Conservation (phyloP, 1,284 basidiomycete genomes). For the Dichomitus squalens region DNA sequence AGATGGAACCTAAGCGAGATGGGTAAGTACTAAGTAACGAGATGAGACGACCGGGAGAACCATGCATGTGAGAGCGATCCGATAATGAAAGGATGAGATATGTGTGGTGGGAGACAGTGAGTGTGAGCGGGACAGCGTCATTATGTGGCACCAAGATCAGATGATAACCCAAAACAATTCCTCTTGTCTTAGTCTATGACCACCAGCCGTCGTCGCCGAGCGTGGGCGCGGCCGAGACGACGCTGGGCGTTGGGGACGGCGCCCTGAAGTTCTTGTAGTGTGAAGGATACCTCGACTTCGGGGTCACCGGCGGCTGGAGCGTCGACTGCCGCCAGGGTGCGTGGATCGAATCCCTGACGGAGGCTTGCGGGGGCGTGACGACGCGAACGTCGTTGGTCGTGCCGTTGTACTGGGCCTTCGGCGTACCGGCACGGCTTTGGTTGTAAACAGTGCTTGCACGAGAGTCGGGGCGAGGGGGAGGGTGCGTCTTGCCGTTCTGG, state of each 20-base stretch:
- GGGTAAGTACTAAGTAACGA: not conserved
- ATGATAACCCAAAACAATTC: not conserved
- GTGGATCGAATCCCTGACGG: conserved; percentile 77
- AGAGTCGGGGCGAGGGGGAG: conserved; percentile 65
- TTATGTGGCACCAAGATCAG: not conserved
- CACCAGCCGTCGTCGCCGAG: conserved; percentile 78
- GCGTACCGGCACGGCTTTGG: conserved; percentile 44
- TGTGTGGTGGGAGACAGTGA: conserved; percentile 1
- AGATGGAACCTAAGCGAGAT: not conserved
- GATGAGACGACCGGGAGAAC: conserved; percentile 5
- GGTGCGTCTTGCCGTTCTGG: conserved; percentile 35
- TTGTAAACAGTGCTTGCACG: conserved; percentile 63
- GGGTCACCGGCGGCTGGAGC: conserved; percentile 24
- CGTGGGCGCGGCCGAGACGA: conserved; percentile 69
- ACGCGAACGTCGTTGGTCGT: conserved; percentile 36
- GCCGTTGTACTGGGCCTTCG: conserved; percentile 34
- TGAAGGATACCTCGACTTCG: conserved; percentile 38
- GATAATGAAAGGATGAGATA: conserved; percentile 8
- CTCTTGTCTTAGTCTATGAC: conserved; percentile 44
- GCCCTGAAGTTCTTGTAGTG: conserved; percentile 36
- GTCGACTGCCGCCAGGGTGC: conserved; percentile 44
- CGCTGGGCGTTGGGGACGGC: conserved; percentile 74
- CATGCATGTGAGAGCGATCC: conserved; percentile 26
- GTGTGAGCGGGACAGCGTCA: not conserved
- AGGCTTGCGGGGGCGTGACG: conserved; percentile 52